These are phyloP conservation scores for Aspergillus melleus DNA, from an alignment of 2,329 filamentous ascomycete genomes.

Conservation along the genomic window DNA sequence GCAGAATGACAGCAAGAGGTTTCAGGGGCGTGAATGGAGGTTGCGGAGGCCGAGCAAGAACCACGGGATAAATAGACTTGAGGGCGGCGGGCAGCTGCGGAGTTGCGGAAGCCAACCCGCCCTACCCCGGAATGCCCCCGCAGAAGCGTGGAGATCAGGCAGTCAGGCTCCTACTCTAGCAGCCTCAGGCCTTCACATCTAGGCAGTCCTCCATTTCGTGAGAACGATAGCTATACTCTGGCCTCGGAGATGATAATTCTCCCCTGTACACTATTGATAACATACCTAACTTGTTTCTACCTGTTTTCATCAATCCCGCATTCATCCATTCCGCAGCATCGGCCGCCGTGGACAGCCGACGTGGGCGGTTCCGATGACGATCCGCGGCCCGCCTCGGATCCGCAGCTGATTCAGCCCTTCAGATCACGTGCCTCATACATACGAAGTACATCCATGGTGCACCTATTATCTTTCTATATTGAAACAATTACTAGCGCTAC, in stretches of 20 bases:
- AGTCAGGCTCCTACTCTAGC: not conserved
- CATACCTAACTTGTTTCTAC: not conserved
- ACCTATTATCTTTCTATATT: no score
- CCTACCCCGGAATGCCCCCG: constrained; percentile 22
- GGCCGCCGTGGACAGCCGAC: constrained; percentile 19
- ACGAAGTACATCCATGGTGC: no score
- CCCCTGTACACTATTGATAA: not conserved
- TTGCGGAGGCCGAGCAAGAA: not conserved
- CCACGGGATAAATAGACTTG: constrained; percentile 3
- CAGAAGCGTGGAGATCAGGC: not conserved
- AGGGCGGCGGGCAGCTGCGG: constrained; percentile 16
- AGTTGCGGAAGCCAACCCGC: constrained; percentile 22
- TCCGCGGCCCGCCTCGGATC: constrained; percentile 21
- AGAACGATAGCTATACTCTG: accelerated
- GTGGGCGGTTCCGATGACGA: constrained; percentile 21
- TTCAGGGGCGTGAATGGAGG: not conserved
- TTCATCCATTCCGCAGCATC: constrained; percentile 8
- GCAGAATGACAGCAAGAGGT: not conserved
- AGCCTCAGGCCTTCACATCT: not conserved
- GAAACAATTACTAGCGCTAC: no score
- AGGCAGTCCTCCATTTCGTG: not conserved
- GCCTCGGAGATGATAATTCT: no score
- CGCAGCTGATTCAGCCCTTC: not conserved
- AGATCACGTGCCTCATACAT: no score
- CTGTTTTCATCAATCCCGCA: not conserved